Conservation (phyloP, 2,329 filamentous ascomycete species). For the Trichoderma brevicompactum region DNA sequence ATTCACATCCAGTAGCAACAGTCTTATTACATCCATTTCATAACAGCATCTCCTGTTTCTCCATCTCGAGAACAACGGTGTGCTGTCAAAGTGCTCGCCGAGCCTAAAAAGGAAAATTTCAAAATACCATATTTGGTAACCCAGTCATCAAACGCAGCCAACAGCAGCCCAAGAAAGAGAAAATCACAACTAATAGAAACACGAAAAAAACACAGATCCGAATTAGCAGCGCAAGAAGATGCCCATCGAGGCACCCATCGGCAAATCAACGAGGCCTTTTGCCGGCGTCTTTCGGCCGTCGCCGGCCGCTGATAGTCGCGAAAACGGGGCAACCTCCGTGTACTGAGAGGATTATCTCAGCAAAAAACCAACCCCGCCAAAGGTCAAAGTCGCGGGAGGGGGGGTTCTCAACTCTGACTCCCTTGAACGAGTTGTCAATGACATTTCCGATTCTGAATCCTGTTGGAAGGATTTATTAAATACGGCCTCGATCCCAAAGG, state of each 20-base stretch:
- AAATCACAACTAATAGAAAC: neutral
- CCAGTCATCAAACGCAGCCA: neutral
- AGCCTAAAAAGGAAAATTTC: neutral
- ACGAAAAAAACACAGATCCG: conserved; percentile 8
- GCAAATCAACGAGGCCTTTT: neutral
- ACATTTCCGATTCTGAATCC: neutral
- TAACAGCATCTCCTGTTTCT: neutral
- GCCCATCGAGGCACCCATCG: neutral
- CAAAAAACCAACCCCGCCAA: conserved; percentile 17
- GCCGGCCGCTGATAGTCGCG: conserved; percentile 19
- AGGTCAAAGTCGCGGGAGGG: neutral
- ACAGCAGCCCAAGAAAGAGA: neutral
- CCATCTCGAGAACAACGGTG: neutral
- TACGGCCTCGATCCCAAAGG: too few relatives aligned
- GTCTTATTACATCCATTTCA: neutral
- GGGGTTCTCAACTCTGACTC: neutral
- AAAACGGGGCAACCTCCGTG: conserved; percentile 16
- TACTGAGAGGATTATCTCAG: conserved; percentile 6
- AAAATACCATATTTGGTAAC: neutral
- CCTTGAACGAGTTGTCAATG: neutral
- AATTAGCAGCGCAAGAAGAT: neutral
- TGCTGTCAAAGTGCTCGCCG: neutral
- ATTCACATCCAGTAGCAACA: neutral
- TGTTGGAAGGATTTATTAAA: neutral
- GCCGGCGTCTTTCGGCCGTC: conserved; percentile 12